Conservation (phyloP, 345 rosid species). For the Lepidium africanum region DNA sequence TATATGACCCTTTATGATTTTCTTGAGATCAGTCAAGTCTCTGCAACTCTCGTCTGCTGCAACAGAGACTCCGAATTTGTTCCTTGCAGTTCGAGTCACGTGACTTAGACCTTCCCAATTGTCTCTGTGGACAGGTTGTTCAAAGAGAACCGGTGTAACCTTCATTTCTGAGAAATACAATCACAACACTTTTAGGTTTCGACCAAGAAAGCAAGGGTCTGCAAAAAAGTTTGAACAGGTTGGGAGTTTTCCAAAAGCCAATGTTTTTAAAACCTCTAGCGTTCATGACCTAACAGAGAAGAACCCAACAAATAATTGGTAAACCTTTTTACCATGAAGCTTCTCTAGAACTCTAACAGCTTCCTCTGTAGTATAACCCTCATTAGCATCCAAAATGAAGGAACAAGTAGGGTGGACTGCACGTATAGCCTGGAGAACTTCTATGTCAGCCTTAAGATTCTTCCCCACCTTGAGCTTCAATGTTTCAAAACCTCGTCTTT, state of each 20-base stretch:
- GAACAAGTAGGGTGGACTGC: conserved; percentile 62
- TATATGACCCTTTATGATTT: conserved; percentile 49
- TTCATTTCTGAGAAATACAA: conserved; percentile 57
- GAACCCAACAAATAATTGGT: neutral
- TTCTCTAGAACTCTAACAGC: conserved; percentile 77
- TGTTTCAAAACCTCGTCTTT: conserved; percentile 62
- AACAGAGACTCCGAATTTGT: conserved; percentile 64
- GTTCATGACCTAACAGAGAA: neutral
- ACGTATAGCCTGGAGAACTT: conserved; percentile 84
- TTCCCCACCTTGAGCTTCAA: conserved; percentile 95
- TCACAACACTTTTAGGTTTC: neutral
- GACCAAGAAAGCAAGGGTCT: neutral
- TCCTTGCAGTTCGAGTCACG: conserved; percentile 56
- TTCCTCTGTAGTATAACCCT: conserved; percentile 71
- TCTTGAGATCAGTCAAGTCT: conserved; percentile 57
- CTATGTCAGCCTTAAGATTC: conserved; percentile 60
- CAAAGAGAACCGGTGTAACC: conserved; percentile 82
- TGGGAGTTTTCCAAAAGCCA: neutral
- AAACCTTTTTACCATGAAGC: conserved; percentile 48
- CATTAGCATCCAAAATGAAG: conserved; percentile 92
- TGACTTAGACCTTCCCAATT: conserved; percentile 89
- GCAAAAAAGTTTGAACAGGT: neutral
- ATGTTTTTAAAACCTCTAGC: neutral
- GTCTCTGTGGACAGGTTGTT: conserved; percentile 89
- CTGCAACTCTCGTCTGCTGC: conserved; percentile 98